These are phyloP conservation scores for Tagetes erecta DNA, from an alignment of 129 eudicot genomes.

Conservation along the genomic window DNA sequence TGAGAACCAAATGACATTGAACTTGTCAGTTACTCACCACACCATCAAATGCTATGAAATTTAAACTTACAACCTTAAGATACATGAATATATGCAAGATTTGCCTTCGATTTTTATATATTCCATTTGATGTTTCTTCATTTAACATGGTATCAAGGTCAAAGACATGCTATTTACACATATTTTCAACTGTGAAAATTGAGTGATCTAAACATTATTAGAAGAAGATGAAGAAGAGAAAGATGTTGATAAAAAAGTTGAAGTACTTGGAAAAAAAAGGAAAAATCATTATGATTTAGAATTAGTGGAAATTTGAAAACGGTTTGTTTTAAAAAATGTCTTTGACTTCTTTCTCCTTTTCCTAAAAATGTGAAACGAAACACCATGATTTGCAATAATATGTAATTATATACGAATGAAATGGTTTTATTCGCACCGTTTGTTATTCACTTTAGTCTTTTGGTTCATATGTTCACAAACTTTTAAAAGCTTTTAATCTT, in stretches of 20 bases:
- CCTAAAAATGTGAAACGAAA: background rate
- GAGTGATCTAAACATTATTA: background rate
- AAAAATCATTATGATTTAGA: constrained; percentile 4
- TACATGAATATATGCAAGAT: too few species aligned
- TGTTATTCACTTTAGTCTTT: background rate
- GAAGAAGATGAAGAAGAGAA: constrained; percentile 43
- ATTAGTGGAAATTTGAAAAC: background rate
- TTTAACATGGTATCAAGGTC: too few species aligned
- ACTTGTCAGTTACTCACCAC: too few species aligned
- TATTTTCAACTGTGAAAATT: too few species aligned
- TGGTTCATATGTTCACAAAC: background rate
- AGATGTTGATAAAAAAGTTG: constrained; percentile 27
- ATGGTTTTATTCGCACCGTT: background rate
- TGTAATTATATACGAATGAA: background rate
- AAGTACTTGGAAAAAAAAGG: background rate
- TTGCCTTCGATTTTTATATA: too few species aligned
- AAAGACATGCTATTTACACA: too few species aligned
- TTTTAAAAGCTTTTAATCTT: too few species aligned
- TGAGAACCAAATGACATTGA: too few species aligned
- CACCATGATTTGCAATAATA: constrained; percentile 1
- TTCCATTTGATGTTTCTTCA: too few species aligned
- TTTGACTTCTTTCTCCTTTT: constrained; percentile 1
- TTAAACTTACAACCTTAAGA: too few species aligned
- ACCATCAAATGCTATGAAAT: too few species aligned
- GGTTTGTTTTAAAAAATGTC: background rate